phyloP scores from a whole-genome alignment of 2,329 filamentous ascomycete species.

The Geosmithia putterillii region DNA sequence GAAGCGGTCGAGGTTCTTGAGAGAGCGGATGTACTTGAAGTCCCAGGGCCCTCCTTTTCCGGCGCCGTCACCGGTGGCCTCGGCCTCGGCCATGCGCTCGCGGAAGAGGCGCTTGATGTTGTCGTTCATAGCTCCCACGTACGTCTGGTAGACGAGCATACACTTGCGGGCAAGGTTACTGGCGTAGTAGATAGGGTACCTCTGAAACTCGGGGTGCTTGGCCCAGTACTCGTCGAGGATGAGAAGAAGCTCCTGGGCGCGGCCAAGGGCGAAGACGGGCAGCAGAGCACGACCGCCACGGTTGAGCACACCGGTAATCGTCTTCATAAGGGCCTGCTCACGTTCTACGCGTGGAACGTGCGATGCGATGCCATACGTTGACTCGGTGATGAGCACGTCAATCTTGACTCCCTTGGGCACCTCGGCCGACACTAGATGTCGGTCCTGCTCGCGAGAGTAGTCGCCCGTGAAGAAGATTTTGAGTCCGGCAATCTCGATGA shows the following conservation, averaged over 20 bases:
- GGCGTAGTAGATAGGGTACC: slow-evolving; percentile 93
- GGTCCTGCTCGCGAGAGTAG: slow-evolving; percentile 90
- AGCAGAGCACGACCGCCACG: slow-evolving; percentile 85
- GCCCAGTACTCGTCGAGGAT: slow-evolving; percentile 97
- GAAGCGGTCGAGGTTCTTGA: slow-evolving; percentile 89
- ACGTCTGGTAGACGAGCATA: slow-evolving; percentile 98
- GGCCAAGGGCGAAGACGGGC: slow-evolving; percentile 87
- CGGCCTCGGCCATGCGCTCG: slow-evolving; percentile 82
- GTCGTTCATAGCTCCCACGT: slow-evolving; percentile 97
- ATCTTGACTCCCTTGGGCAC: slow-evolving; percentile 83
- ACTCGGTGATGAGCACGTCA: slow-evolving; percentile 94
- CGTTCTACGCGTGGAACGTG: slow-evolving; percentile 84
- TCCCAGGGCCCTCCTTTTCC: slow-evolving; percentile 88
- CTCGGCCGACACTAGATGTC: slow-evolving; percentile 87
- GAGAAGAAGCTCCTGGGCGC: slow-evolving; percentile 85
- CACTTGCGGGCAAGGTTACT: slow-evolving; percentile 90
- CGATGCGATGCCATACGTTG: slow-evolving; percentile 90
- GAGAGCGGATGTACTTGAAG: slow-evolving; percentile 82
- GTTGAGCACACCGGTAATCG: slow-evolving; percentile 82
- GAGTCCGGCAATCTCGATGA: slow-evolving; percentile 91
- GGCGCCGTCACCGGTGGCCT: slow-evolving; percentile 61
- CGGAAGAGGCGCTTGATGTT: slow-evolving; percentile 95
- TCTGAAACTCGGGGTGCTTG: slow-evolving; percentile 77
- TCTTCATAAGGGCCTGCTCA: slow-evolving; percentile 90
- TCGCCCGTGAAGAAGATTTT: slow-evolving; percentile 97